Base-by-base conservation (phyloP, 2,329 filamentous ascomycete genomes). In the Ceratocystis colombiana region DNA sequence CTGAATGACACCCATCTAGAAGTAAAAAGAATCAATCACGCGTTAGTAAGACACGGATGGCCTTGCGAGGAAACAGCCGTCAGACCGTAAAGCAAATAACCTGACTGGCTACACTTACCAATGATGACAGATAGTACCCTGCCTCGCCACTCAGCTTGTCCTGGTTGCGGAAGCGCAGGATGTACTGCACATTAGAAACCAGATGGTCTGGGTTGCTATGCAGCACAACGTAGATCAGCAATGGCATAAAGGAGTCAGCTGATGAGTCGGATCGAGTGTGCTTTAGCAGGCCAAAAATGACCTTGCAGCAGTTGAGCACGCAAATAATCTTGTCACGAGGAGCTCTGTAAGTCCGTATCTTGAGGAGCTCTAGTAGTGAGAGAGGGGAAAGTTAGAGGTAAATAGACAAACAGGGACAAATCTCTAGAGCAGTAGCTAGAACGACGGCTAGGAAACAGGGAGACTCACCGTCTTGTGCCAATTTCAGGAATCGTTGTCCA, bases 251-350 rank as follows among this genome's bases (percentile, higher is more conserved):
- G 0, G 93, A 91, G 76, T 99, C 94, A 12, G 94, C 94, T 1
- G 93, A 97, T 25, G 92, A 93, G 74, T 99, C 94, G 1, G 88
- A 88, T 75, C 96, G 95, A 64, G 90, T 86, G 73, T 96, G 95
- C 70, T 93, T 92, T 64, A 99, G 79, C 62, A 96, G 84, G 20
- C 93, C 94, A 75, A 99, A 97, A 69, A 99, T 97, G 69, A 99
- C 95, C 77, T 99, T 99, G 83, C 94, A 99, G 77, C 92, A 96
- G 76, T 99, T 99, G 66, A 99, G 78, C 59, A 97, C 90, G 75
- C 94, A 99, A 62, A 99, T 97, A 66, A 99, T 94, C 76, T 99
- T 99, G 79, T 99, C 94, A 71, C 94, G 81, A 3, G 94, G 94
- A n/a, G 94, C 94, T 70, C 95, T 85, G 73, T 99, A 99, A 7